Evolutionary conservation across 2,329 filamentous ascomycete species (phyloP).

Genomic region (Tolypocladium amazonense): DNA sequence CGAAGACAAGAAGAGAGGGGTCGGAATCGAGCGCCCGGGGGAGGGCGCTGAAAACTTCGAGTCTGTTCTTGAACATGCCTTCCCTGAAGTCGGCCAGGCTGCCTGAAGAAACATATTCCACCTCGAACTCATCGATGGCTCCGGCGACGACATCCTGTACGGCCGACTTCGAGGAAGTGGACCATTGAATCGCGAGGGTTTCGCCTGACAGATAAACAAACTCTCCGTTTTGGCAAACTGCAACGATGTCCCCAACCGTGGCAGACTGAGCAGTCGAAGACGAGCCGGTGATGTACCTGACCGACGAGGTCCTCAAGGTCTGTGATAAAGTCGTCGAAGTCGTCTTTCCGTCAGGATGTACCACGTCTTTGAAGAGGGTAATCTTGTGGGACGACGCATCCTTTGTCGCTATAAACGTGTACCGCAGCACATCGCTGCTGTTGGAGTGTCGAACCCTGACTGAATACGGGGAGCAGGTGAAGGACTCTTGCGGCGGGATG

Average conservation of each 20-base stretch:
- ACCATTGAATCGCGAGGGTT: slow-evolving; percentile 22
- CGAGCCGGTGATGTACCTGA: slow-evolving; percentile 23
- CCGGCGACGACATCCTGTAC: slow-evolving; percentile 23
- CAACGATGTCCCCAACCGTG: slow-evolving; percentile 32
- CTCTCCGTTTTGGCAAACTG: slow-evolving; percentile 50
- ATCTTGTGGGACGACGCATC: slow-evolving; percentile 38
- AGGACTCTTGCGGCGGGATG: slow-evolving; percentile 52
- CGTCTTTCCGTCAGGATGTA: slow-evolving; percentile 39
- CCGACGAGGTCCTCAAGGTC: slow-evolving; percentile 26
- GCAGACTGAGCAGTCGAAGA: slow-evolving; percentile 15
- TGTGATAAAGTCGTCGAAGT: slow-evolving; percentile 37
- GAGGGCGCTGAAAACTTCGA: slow-evolving; percentile 41
- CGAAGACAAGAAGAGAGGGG: slow-evolving; percentile 43
- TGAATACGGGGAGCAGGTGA: slow-evolving; percentile 52
- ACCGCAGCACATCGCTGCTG: slow-evolving; percentile 39
- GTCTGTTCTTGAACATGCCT: slow-evolving; percentile 43
- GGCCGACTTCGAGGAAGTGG: slow-evolving; percentile 19
- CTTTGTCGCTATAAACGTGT: slow-evolving; percentile 50
- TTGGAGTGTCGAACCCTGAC: slow-evolving; percentile 39
- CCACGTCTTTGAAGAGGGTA: slow-evolving; percentile 48
- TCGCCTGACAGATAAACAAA: slow-evolving; percentile 51
- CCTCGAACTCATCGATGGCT: slow-evolving; percentile 25
- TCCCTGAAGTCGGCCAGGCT: slow-evolving; percentile 37
- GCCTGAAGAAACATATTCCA: slow-evolving; percentile 39
- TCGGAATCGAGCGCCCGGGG: slow-evolving; percentile 33